phyloP scores from a whole-genome alignment of 2,329 filamentous ascomycete species.

The Magnaporthiopsis rhizophila region DNA sequence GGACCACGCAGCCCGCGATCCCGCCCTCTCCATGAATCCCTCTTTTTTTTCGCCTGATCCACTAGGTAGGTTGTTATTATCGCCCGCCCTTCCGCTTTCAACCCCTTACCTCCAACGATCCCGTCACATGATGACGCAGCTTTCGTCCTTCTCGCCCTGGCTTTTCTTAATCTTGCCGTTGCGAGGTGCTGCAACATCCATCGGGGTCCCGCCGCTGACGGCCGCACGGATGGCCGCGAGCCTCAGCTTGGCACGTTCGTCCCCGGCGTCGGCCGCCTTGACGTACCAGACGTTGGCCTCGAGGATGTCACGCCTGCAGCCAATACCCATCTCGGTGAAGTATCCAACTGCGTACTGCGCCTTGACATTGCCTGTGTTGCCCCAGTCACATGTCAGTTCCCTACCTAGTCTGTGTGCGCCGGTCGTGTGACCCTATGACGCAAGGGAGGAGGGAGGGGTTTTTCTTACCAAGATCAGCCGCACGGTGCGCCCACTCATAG shows the following conservation, averaged over 20 bases:
- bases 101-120: not conserved
- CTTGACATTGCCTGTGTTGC: constrained; percentile 48
- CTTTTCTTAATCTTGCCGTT: constrained; percentile 44
- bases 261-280: constrained; percentile 83
- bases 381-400: constrained; percentile 11
- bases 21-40: not conserved
- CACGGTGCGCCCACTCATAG: constrained; percentile 88
- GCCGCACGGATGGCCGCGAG: constrained; percentile 81
- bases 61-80: not conserved
- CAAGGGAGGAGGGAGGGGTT: too few species aligned
- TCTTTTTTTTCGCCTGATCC: not conserved
- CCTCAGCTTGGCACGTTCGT: constrained; percentile 81
- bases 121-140: constrained; percentile 49
- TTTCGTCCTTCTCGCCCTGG: constrained; percentile 36
- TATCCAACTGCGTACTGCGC: constrained; percentile 96
- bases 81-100: not conserved
- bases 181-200: constrained; percentile 47
- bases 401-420: too few species aligned
- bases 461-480: constrained; percentile 71
- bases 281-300: constrained; percentile 99
- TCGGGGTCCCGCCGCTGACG: constrained; percentile 51
- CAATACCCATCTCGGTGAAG: constrained; percentile 98
- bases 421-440: too few species aligned
- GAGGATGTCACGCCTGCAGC: constrained; percentile 85
- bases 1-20: not conserved